These are phyloP conservation scores for Centrapalus pauciflorus DNA, from an alignment of 129 eudicot genomes.

Conservation along the genomic window DNA sequence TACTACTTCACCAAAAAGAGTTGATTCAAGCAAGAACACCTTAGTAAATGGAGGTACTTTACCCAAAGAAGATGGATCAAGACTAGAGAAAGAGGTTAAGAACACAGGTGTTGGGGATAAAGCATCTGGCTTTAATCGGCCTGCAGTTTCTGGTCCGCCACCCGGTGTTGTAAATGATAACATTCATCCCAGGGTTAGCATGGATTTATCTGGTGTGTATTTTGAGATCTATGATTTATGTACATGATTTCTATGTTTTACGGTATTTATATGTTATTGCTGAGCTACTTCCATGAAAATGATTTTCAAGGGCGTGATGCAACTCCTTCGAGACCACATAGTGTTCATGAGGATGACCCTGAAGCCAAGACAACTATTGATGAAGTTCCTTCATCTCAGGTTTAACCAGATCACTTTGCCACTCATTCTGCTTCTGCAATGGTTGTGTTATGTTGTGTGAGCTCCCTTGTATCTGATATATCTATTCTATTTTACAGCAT, in stretches of 20 bases:
- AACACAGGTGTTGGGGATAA: constrained; percentile 27
- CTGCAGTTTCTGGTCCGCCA: constrained; percentile 25
- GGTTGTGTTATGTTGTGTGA: not conserved
- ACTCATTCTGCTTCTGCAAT: constrained; percentile 10
- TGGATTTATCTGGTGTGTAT: constrained; percentile 20
- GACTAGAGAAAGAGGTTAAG: constrained; percentile 27
- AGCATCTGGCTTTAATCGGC: constrained; percentile 10
- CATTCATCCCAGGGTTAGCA: constrained; percentile 31
- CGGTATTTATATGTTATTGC: not conserved
- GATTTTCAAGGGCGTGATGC: constrained; percentile 43
- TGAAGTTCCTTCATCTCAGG: constrained; percentile 45
- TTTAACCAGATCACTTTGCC: constrained; percentile 20
- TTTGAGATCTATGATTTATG: not conserved
- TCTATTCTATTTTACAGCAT: constrained; percentile 32
- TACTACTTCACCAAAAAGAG: constrained; percentile 32
- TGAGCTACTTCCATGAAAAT: not conserved
- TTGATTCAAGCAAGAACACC: constrained; percentile 34
- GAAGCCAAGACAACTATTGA: constrained; percentile 46
- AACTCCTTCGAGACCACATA: constrained; percentile 34
- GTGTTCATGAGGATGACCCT: constrained; percentile 37
- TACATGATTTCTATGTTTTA: not conserved
- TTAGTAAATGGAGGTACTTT: constrained; percentile 40
- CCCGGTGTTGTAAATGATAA: constrained; percentile 35
- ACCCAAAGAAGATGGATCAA: constrained; percentile 42
- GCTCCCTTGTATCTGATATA: not conserved